These are phyloP conservation scores for Penicillium sp. DNA, from an alignment of 2,329 filamentous ascomycete species.

Conservation along the genomic window DNA sequence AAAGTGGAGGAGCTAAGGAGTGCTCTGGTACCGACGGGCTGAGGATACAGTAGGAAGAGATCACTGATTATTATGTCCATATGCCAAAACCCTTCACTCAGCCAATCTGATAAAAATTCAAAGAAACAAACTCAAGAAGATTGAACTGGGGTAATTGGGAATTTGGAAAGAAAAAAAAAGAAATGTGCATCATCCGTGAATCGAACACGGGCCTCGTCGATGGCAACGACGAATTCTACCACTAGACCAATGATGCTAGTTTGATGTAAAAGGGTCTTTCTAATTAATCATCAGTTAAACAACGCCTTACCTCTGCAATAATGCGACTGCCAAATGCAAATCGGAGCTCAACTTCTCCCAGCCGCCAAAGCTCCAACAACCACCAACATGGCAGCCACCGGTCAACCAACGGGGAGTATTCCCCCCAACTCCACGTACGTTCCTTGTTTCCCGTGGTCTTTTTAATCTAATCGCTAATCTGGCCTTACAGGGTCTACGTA, in stretches of 20 bases:
- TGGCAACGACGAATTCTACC: constrained; percentile 51
- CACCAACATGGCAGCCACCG: constrained; percentile 42
- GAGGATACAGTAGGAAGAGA: neutral
- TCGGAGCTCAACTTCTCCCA: constrained; percentile 22
- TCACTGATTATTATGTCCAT: no score
- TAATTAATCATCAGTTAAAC: no score
- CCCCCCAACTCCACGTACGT: constrained; percentile 47
- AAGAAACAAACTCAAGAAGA: no score
- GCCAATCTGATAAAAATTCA: no score
- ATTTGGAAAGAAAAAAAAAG: constrained; percentile 11
- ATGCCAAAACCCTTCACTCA: no score
- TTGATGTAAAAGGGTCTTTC: neutral
- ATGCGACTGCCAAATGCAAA: neutral
- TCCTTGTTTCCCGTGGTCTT: neutral
- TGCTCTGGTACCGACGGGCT: neutral
- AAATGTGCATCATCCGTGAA: constrained; percentile 48
- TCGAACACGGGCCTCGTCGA: constrained; percentile 52
- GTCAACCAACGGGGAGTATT: constrained; percentile 31
- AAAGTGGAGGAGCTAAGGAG: constrained; percentile 34
- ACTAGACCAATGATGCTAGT: constrained; percentile 48
- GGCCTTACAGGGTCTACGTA: constrained; percentile 44
- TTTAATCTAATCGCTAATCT: constrained; percentile 18
- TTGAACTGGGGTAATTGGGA: neutral
- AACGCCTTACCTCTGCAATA: no score
- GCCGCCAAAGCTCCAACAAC: constrained; percentile 26